Conservation (phyloP, 1,284 basidiomycete species). For the Porogramme epimiltina region DNA sequence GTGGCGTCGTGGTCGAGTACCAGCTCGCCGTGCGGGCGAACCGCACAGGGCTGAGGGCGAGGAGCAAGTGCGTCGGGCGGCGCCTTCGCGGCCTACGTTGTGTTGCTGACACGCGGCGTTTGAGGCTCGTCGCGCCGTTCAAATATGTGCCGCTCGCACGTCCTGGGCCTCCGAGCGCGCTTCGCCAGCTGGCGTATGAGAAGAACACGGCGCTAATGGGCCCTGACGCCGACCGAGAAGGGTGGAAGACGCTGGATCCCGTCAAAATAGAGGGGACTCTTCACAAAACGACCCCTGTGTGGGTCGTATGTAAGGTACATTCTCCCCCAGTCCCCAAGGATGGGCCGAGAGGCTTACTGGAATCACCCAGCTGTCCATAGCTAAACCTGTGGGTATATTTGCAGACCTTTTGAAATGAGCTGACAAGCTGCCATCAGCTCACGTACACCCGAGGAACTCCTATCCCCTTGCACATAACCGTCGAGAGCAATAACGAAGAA, state of each 20-base stretch:
- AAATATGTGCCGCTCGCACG: slow-evolving; percentile 41
- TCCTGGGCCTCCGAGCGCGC: slow-evolving; percentile 45
- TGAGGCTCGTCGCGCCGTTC: slow-evolving; percentile 33
- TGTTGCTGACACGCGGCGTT: background rate
- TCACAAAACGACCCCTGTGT: slow-evolving; percentile 38
- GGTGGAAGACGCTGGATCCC: slow-evolving; percentile 46
- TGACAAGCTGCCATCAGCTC: slow-evolving; percentile 9
- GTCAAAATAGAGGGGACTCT: slow-evolving; percentile 42
- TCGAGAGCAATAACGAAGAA: slow-evolving; percentile 20
- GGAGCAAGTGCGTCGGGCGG: slow-evolving; percentile 29
- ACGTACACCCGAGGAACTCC: slow-evolving; percentile 26
- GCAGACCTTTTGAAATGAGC: background rate
- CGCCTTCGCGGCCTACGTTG: background rate
- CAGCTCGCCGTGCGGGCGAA: slow-evolving; percentile 47
- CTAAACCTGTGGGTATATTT: slow-evolving; percentile 21
- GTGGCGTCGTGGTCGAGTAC: slow-evolving; percentile 52
- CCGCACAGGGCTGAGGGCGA: slow-evolving; percentile 39
- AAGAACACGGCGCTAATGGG: slow-evolving; percentile 41
- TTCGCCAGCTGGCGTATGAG: slow-evolving; percentile 48
- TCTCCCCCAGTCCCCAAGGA: background rate
- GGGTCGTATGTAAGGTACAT: slow-evolving; percentile 16
- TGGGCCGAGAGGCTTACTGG: background rate
- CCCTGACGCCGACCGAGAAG: slow-evolving; percentile 48
- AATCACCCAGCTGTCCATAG: slow-evolving; percentile 22
- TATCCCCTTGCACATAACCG: slow-evolving; percentile 18